These are phyloP conservation scores for Zymoseptoria brevis DNA, from an alignment of 2,329 filamentous ascomycete species.

Conservation along the genomic window DNA sequence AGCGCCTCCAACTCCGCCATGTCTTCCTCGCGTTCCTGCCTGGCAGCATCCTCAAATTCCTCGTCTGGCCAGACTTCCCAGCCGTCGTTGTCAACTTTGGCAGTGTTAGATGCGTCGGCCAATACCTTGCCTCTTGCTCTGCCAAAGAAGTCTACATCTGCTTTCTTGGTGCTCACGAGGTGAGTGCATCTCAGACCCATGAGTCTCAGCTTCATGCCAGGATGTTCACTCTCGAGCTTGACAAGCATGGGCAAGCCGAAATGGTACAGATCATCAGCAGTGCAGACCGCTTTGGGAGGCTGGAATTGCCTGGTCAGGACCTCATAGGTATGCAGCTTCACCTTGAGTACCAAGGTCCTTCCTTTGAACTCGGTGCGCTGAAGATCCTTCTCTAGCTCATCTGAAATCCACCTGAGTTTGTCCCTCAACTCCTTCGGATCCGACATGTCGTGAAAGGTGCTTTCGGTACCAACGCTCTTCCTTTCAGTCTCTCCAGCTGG, in stretches of 20 bases:
- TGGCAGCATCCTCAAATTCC: conserved; percentile 55
- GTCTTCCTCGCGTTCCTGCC: conserved; percentile 52
- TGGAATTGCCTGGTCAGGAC: conserved; percentile 76
- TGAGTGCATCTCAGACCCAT: conserved; percentile 87
- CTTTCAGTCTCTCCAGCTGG: conserved; percentile 84
- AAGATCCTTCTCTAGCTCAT: conserved; percentile 82
- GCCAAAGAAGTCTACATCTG: conserved; percentile 74
- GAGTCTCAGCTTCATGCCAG: conserved; percentile 68
- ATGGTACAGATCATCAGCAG: conserved; percentile 75
- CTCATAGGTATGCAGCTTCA: conserved; percentile 92
- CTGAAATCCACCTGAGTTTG: conserved; percentile 72
- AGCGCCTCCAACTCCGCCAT: conserved; percentile 54
- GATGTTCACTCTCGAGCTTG: conserved; percentile 77
- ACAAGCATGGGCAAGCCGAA: conserved; percentile 72
- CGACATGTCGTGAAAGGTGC: conserved; percentile 76
- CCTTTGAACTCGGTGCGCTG: conserved; percentile 74
- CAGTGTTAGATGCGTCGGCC: conserved; percentile 22
- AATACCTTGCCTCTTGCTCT: conserved; percentile 27
- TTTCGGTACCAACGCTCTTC: conserved; percentile 90
- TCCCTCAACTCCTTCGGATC: conserved; percentile 60
- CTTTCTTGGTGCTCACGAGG: conserved; percentile 76
- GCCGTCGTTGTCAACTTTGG: conserved; percentile 40
- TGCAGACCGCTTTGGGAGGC: conserved; percentile 61
- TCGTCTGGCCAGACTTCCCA: conserved; percentile 65
- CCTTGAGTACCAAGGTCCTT: conserved; percentile 81